Evolutionary conservation across 768 basidiomycete species (phyloP).

Genomic region (Pisolithus microcarpus): DNA sequence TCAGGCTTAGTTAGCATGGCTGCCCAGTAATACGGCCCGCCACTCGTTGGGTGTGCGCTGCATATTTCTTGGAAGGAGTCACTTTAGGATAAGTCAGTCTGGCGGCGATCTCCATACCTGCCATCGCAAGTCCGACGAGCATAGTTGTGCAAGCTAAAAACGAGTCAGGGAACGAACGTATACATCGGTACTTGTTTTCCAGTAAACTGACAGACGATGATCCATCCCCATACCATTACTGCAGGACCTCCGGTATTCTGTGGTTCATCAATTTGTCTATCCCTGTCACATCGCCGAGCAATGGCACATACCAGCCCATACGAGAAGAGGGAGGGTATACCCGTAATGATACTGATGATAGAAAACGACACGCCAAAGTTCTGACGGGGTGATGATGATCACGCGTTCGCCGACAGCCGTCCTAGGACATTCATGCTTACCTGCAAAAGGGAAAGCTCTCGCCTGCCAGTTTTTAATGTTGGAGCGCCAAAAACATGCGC

Average conservation of each 20-base stretch:
- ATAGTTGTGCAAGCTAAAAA: slow-evolving; percentile 56
- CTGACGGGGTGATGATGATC: slow-evolving; percentile 11
- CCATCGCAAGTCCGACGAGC: slow-evolving; percentile 70
- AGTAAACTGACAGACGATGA: slow-evolving; percentile 46
- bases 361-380: slow-evolving; percentile 73
- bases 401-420: neutral
- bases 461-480: slow-evolving; percentile 28
- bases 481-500: neutral
- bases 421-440: slow-evolving; percentile 25
- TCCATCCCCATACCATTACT: slow-evolving; percentile 74
- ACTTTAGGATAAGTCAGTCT: neutral
- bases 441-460: slow-evolving; percentile 57
- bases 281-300: neutral
- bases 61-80: slow-evolving; percentile 27
- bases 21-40: slow-evolving; percentile 79
- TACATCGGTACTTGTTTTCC: neutral
- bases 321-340: slow-evolving; percentile 60
- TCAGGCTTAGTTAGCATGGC: slow-evolving; percentile 59
- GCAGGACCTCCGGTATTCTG: slow-evolving; percentile 70
- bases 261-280: neutral
- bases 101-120: slow-evolving; percentile 34
- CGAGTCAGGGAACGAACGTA: neutral
- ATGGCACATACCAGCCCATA: slow-evolving; percentile 52
- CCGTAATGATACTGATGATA: slow-evolving; percentile 71
- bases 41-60: slow-evolving; percentile 64